Base-by-base conservation (phyloP, 441 rosid species). In the Euphorbia celastroides region DNA sequence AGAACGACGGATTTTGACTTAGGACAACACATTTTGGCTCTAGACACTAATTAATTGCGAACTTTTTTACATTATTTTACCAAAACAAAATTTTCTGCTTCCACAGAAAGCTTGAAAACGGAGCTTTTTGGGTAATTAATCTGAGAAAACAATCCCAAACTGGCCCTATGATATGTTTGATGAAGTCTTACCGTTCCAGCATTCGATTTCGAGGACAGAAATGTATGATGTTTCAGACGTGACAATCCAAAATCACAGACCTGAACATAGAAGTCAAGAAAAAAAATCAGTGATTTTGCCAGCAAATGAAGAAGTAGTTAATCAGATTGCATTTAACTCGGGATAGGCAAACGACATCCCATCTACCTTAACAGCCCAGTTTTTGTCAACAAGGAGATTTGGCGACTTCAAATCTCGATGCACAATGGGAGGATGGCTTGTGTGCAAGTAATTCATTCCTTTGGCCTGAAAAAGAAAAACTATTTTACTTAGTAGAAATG, bases 351-450 rank as follows among this genome's bases (percentile, higher is more conserved):
- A n/a, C n/a, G n/a, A n/a, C 58, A 25, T 34, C 59, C 60, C 44
- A 31, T 70, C 46, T 64, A 94, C 99, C 98, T 95, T 95, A 26
- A 95, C 98, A 66, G 81, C 87, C 97, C 98, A 95, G 63, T 95
- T 95, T 81, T 81, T 95, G 78, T 95, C 97, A 64, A 95, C 98
- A 59, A 95, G 96, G 59, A 95, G 97, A 82, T 95, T 95, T 57
- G 99, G 98, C 74, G 99, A 83, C 76, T 94, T 94, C 64, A 94
- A 79, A 81, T 94, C 99, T 70, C 99, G 88, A 78, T 92, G 99
- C 74, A 95, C 99, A 48, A 95, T 86, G 5, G 94, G 82, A 13
- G 99, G 99, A 81, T 88, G 86, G 78, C 98, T 88, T 54, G 97
- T 88, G 80, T 95, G 99, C 83, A 92, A 82, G 80, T 88, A 90